Conservation (phyloP, 441 rosid genomes). For the Kokia cookei region DNA sequence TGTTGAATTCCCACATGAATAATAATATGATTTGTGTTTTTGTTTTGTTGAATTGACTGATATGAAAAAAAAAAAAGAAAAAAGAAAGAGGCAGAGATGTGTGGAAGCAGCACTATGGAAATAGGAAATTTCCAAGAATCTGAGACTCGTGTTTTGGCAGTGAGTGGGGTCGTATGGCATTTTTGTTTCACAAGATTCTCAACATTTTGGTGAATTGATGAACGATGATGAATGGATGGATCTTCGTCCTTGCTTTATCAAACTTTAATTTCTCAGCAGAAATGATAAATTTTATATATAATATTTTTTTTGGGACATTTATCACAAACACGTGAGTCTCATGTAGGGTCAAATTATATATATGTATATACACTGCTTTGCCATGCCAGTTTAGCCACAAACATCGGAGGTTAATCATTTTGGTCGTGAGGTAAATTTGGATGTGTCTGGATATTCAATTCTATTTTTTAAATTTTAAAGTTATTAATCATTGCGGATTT, state of each 20-base stretch:
- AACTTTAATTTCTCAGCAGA: not conserved
- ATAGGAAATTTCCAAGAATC: conserved; percentile 20
- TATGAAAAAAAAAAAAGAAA: too few relatives aligned
- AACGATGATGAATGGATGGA: not conserved
- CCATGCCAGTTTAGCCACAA: not conserved
- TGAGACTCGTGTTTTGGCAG: not conserved
- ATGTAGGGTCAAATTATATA: not conserved
- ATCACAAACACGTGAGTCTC: conserved; percentile 31
- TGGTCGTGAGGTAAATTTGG: not conserved
- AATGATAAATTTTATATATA: not conserved
- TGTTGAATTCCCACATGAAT: too few relatives aligned
- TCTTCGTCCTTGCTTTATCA: not conserved
- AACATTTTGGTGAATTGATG: not conserved
- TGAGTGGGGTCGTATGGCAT: conserved; percentile 6
- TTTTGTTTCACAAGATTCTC: conserved; percentile 4
- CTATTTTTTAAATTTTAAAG: too few relatives aligned
- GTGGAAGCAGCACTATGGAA: not conserved
- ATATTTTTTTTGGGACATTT: conserved; percentile 14
- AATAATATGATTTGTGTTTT: too few relatives aligned
- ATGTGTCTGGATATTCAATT: too few relatives aligned
- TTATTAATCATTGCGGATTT: too few relatives aligned
- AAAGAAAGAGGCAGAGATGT: not conserved
- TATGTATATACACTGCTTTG: not conserved
- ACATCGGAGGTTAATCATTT: not conserved
- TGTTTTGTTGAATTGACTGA: not conserved